These are phyloP conservation scores for Biancaea sappan DNA, from an alignment of 306 rosid species.

Conservation along the genomic window DNA sequence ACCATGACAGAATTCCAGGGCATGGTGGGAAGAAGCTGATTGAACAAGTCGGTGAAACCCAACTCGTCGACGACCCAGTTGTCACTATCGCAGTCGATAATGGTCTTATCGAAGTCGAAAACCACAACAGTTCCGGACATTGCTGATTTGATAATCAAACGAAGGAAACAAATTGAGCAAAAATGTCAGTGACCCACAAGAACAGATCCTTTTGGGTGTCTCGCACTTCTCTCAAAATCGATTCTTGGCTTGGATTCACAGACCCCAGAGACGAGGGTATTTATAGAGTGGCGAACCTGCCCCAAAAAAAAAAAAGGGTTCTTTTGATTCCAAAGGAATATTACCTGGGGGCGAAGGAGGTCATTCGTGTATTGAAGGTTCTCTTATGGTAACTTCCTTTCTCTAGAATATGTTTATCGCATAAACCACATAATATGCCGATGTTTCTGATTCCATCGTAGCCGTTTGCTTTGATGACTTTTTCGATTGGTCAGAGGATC, in stretches of 20 bases:
- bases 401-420: not conserved
- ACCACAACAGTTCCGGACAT: slow-evolving; percentile 63
- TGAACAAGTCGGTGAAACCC: slow-evolving; percentile 63
- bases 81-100: slow-evolving; percentile 77
- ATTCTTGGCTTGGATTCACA: slow-evolving; percentile 1
- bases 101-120: slow-evolving; percentile 82
- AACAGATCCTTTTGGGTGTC: slow-evolving; percentile 3
- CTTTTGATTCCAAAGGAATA: slow-evolving; percentile 47
- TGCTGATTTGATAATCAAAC: no score
- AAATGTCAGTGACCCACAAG: not conserved
- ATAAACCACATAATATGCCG: not conserved
- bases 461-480: slow-evolving; percentile 33
- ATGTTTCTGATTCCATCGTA: not conserved
- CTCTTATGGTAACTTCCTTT: not conserved
- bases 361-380: not conserved
- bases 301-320: not conserved
- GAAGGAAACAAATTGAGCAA: not conserved
- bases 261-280: not conserved
- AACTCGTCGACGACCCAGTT: slow-evolving; percentile 74
- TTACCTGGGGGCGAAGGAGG: slow-evolving; percentile 2
- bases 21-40: slow-evolving; percentile 64
- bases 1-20: slow-evolving; percentile 84
- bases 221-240: slow-evolving; percentile 12
- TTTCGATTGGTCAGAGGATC: not conserved
- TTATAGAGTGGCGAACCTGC: slow-evolving; percentile 36